These are phyloP conservation scores for Giardia duodenalis DNA, from an alignment of 208 protist species.

Conservation along the genomic window DNA sequence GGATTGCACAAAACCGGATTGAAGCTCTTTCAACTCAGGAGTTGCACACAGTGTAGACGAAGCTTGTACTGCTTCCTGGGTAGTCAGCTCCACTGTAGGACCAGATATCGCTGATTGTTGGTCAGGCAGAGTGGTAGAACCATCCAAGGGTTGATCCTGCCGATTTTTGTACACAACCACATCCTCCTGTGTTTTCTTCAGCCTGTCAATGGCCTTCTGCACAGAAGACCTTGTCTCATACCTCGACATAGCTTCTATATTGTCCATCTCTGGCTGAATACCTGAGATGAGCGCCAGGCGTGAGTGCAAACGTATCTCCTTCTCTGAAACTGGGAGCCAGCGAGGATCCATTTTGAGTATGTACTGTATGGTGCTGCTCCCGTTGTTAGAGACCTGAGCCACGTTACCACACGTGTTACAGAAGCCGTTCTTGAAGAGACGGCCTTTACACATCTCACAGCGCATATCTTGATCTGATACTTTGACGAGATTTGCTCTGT, in stretches of 20 bases:
- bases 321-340: background rate
- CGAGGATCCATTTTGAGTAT: background rate
- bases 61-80: too few species aligned
- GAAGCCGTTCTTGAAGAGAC: background rate
- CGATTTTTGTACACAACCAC: too few species aligned
- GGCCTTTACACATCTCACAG: background rate
- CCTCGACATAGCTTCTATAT: background rate
- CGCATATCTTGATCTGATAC: too few species aligned
- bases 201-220: background rate
- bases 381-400: background rate
- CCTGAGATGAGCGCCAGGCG: background rate
- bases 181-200: background rate
- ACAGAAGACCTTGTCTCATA: background rate
- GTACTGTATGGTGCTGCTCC: background rate
- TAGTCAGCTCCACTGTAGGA: too few species aligned
- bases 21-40: too few species aligned
- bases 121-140: too few species aligned
- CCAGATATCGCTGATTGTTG: too few species aligned
- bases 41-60: too few species aligned
- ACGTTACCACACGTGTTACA: background rate
- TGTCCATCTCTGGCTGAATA: background rate
- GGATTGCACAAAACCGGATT: too few species aligned
- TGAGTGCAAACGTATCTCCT: background rate
- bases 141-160: too few species aligned
- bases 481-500: too few species aligned